phyloP scores from a whole-genome alignment of 1,139 yeast species.

The Kodamaea ohmeri region DNA sequence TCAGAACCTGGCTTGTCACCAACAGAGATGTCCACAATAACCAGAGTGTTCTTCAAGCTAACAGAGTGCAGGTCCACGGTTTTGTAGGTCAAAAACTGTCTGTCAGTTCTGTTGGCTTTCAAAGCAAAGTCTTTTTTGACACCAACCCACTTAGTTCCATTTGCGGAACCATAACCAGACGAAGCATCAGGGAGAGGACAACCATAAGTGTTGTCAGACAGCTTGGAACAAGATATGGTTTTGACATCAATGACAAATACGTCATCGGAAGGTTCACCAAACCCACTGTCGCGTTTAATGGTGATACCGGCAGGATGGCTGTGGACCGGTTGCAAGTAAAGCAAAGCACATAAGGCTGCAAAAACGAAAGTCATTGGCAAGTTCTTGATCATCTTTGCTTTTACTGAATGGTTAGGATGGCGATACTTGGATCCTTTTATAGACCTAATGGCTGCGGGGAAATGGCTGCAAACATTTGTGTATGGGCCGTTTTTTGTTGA shows the following conservation, averaged over 20 bases:
- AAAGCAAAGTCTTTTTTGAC: conserved; percentile 39
- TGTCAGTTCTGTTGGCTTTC: conserved; percentile 30
- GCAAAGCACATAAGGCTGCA: neutral
- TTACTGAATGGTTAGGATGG: too few relatives aligned
- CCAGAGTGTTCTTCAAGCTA: conserved; percentile 15
- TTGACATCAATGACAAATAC: conserved; percentile 35
- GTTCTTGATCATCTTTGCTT: neutral
- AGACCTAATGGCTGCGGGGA: neutral
- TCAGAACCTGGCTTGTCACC: conserved; percentile 31
- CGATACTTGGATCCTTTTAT: neutral
- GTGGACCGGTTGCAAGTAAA: neutral
- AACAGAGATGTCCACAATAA: conserved; percentile 41
- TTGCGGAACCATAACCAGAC: conserved; percentile 29
- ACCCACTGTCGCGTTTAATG: conserved; percentile 1
- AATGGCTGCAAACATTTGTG: neutral
- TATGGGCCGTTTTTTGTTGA: too few relatives aligned
- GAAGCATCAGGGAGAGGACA: conserved; percentile 33
- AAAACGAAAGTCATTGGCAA: neutral
- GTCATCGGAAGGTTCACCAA: conserved; percentile 30
- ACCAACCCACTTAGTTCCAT: conserved; percentile 36
- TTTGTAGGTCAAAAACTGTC: conserved; percentile 34
- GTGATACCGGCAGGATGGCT: neutral
- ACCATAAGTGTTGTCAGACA: conserved; percentile 16
- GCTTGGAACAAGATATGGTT: conserved; percentile 28
- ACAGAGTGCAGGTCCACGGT: conserved; percentile 15